phyloP scores from a whole-genome alignment of 2,329 filamentous ascomycete species.

The Colletotrichum sp. region DNA sequence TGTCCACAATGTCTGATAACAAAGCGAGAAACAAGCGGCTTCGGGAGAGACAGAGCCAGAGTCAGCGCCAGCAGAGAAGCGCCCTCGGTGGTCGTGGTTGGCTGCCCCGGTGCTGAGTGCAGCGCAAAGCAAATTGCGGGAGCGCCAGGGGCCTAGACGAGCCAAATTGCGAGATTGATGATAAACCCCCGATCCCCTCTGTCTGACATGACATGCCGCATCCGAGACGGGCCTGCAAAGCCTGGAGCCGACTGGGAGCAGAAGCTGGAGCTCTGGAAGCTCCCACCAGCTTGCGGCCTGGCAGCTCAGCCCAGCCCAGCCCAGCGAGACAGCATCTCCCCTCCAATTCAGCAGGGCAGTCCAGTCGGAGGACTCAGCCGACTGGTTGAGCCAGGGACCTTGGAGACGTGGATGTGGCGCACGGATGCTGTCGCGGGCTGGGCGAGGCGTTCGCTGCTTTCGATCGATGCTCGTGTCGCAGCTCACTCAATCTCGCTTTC shows the following conservation, averaged over 20 bases:
- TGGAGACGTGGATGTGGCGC: neutral
- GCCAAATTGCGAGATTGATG: constrained; percentile 1
- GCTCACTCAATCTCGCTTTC: neutral
- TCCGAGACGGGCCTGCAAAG: neutral
- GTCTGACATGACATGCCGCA: constrained; percentile 6
- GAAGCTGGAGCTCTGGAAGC: constrained; percentile 5
- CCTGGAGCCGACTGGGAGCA: neutral
- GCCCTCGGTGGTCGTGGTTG: neutral
- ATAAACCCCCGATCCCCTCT: constrained; percentile 4
- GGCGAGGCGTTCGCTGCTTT: constrained; percentile 15
- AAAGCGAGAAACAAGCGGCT: neutral
- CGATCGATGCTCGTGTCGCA: neutral
- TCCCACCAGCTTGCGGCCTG: constrained; percentile 6
- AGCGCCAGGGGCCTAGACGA: neutral
- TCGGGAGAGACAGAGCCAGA: neutral
- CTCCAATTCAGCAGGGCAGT: neutral
- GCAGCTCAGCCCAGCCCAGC: neutral
- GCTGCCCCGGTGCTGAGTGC: neutral
- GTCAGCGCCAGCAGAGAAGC: neutral
- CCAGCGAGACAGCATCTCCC: neutral
- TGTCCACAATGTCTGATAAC: neutral
- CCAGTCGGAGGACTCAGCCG: neutral
- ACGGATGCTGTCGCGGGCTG: constrained; percentile 19
- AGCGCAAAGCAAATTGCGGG: constrained; percentile 10
- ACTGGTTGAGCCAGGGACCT: neutral